Conservation (phyloP, 257 asterid genomes). For the Ilex asprella region DNA sequence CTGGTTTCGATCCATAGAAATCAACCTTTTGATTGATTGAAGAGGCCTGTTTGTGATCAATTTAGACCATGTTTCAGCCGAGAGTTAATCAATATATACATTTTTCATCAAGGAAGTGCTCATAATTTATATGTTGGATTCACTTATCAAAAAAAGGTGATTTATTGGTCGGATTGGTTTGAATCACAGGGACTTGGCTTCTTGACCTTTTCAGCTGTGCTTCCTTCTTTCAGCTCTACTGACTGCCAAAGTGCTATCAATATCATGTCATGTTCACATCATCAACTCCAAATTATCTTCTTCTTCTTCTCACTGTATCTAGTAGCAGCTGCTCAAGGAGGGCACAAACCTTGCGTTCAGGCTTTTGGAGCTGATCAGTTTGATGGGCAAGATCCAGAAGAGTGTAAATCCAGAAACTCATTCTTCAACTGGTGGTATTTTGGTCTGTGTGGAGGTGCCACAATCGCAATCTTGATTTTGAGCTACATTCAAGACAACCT, state of each 20-base stretch:
- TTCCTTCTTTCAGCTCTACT: slow-evolving; percentile 4
- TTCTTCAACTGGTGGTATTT: slow-evolving; percentile 46
- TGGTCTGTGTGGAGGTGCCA: slow-evolving; percentile 18
- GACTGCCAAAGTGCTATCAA: slow-evolving; percentile 15
- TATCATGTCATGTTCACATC: slow-evolving; percentile 14
- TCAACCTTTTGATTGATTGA: no score
- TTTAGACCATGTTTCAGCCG: no score
- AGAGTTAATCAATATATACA: no score
- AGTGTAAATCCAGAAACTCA: slow-evolving; percentile 31
- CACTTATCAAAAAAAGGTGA: no score
- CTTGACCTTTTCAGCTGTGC: slow-evolving; percentile 26
- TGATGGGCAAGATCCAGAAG: slow-evolving; percentile 27
- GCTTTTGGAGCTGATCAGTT: slow-evolving; percentile 44
- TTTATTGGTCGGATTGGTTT: background rate
- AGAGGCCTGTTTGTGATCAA: no score
- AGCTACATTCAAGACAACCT: slow-evolving; percentile 35
- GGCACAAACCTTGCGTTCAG: slow-evolving; percentile 33
- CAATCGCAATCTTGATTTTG: slow-evolving; percentile 11
- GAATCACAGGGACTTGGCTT: slow-evolving; percentile 26
- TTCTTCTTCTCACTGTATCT: slow-evolving; percentile 27
- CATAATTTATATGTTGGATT: no score
- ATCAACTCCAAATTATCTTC: slow-evolving; percentile 16
- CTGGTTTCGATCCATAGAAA: no score
- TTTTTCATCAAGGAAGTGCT: no score
- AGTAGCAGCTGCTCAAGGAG: slow-evolving; percentile 32